phyloP scores from a whole-genome alignment of 352 stramenopile genomes.

The Albugo laibachii region DNA sequence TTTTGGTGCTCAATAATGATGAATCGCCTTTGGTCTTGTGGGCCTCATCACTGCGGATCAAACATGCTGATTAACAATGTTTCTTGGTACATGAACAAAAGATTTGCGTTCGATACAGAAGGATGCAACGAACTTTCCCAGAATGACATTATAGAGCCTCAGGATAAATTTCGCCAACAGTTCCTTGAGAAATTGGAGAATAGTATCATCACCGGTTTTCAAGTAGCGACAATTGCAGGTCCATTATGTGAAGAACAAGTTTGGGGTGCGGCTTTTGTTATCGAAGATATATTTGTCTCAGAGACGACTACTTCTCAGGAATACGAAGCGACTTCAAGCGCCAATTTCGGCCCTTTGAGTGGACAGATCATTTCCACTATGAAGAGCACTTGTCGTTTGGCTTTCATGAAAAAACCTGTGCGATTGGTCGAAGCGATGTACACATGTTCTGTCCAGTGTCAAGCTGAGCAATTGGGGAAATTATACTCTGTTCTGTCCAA shows the following conservation, averaged over 20 bases:
- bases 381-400: conserved; percentile 42
- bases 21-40: conserved; percentile 49
- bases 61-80: conserved; percentile 72
- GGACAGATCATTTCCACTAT: conserved; percentile 70
- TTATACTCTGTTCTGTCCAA: conserved; percentile 89
- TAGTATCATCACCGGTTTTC: conserved; percentile 66
- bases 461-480: conserved; percentile 83
- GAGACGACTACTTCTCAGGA: conserved; percentile 5
- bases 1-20: conserved; percentile 38
- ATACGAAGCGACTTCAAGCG: not conserved
- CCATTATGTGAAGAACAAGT: conserved; percentile 82
- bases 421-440: conserved; percentile 85
- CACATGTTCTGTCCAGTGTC: conserved; percentile 71
- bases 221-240: conserved; percentile 55
- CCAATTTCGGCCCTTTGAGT: conserved; percentile 44
- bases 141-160: not conserved
- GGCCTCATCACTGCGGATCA: conserved; percentile 40
- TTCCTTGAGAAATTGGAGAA: conserved; percentile 46
- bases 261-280: conserved; percentile 75
- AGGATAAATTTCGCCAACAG: conserved; percentile 1
- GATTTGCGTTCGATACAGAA: too few relatives aligned
- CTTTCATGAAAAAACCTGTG: conserved; percentile 70
- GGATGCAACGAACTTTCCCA: not conserved
- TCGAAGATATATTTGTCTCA: conserved; percentile 60
- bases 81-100: conserved; percentile 10